Conservation (phyloP, 2,329 filamentous ascomycete species). For the Cucurbitaria berberidis region DNA sequence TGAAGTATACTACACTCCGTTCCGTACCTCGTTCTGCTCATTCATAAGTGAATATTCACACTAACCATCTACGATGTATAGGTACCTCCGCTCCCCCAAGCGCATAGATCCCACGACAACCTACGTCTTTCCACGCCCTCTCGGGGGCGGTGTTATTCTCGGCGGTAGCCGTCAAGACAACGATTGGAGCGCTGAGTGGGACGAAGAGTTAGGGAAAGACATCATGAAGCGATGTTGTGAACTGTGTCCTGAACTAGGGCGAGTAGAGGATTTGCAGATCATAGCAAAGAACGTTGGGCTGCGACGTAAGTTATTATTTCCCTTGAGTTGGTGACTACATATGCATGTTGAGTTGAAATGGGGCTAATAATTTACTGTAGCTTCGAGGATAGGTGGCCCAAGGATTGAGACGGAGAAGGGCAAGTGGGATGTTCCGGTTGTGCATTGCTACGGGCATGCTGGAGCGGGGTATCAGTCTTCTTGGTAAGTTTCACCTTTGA, state of each 20-base stretch:
- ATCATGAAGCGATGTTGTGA: slow-evolving; percentile 81
- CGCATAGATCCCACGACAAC: slow-evolving; percentile 52
- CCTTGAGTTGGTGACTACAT: background rate
- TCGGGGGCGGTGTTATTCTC: slow-evolving; percentile 80
- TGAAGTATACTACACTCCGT: slow-evolving; percentile 9
- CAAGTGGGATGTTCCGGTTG: slow-evolving; percentile 59
- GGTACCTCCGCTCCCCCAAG: slow-evolving; percentile 50
- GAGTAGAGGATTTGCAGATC: slow-evolving; percentile 73
- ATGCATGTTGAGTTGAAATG: background rate
- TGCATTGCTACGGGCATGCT: slow-evolving; percentile 82
- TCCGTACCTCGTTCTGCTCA: background rate
- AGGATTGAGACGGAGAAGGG: slow-evolving; percentile 73
- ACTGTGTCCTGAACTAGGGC: slow-evolving; percentile 69
- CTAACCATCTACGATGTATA: background rate
- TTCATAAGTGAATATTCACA: background rate
- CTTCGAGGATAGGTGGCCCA: slow-evolving; percentile 73
- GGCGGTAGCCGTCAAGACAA: slow-evolving; percentile 82
- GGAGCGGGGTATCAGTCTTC: slow-evolving; percentile 73
- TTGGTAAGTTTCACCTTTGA: slow-evolving; percentile 34
- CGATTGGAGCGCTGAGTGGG: slow-evolving; percentile 79
- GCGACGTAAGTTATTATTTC: slow-evolving; percentile 57
- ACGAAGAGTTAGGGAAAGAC: slow-evolving; percentile 76
- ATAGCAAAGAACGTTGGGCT: slow-evolving; percentile 83
- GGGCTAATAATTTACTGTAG: slow-evolving; percentile 19
- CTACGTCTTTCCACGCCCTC: slow-evolving; percentile 54